Evolutionary conservation across 768 basidiomycete species (phyloP).

Genomic region (Russula sp.): DNA sequence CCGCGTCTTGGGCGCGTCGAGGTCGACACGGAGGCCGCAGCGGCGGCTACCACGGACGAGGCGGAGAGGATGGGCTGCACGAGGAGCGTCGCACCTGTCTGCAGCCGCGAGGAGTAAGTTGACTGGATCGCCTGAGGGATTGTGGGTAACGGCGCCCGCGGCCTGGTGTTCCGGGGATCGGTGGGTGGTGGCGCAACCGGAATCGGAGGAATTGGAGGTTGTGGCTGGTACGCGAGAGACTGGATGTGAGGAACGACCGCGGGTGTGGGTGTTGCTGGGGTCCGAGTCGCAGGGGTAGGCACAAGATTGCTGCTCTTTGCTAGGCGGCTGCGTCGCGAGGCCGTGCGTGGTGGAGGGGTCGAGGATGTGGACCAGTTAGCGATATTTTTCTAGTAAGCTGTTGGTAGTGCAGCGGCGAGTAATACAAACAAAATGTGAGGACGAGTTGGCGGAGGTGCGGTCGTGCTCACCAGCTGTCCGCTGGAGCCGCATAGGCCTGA

Average conservation of each 20-base stretch:
- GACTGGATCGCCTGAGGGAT: conserved; percentile 67
- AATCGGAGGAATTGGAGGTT: conserved; percentile 29
- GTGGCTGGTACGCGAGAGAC: conserved; percentile 25
- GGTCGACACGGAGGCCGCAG: conserved; percentile 37
- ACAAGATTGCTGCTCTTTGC: conserved; percentile 42
- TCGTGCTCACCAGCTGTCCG: conserved; percentile 17
- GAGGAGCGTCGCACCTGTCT: conserved; percentile 83
- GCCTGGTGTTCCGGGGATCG: conserved; percentile 28
- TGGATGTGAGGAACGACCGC: conserved; percentile 36
- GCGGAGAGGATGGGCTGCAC: conserved; percentile 74
- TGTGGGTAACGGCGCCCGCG: conserved; percentile 41
- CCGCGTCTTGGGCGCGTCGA: conserved; percentile 44
- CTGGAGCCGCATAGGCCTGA: conserved; percentile 31
- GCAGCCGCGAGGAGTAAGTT: conserved; percentile 84
- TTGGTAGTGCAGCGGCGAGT: conserved; percentile 9
- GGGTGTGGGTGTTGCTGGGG: conserved; percentile 26
- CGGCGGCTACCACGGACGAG: conserved; percentile 31
- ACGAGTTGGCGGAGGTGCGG: not conserved
- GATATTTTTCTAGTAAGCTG: conserved; percentile 64
- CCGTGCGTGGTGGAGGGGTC: conserved; percentile 50
- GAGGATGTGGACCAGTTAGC: conserved; percentile 61
- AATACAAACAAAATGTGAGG: not conserved
- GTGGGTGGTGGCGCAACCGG: conserved; percentile 40
- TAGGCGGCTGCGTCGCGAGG: conserved; percentile 34
- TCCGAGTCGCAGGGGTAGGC: conserved; percentile 27